Conservation (phyloP, 2,329 filamentous ascomycete species). For the Tolypocladium endophyticum region DNA sequence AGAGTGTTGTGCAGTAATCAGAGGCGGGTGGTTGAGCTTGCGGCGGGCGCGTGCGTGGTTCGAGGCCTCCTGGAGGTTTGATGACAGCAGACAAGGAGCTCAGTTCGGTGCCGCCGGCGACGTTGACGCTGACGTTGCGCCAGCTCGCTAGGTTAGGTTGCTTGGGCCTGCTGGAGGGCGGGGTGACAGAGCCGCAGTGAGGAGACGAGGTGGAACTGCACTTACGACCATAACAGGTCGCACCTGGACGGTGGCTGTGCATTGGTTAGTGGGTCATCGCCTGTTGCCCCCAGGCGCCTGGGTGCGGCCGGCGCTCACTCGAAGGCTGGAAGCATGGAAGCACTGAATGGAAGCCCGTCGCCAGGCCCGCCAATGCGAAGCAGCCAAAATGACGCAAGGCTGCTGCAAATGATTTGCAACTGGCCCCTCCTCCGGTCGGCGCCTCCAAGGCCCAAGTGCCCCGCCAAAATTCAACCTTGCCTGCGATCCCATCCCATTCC, state of each 20-base stretch:
- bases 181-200: background rate
- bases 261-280: background rate
- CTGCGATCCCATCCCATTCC: conserved; percentile 6
- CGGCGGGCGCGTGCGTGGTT: background rate
- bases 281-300: background rate
- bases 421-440: conserved; percentile 2
- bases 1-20: background rate
- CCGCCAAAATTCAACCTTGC: conserved; percentile 4
- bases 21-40: conserved; percentile 1
- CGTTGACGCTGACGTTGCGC: conserved; percentile 7
- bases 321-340: background rate
- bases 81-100: conserved; percentile 3
- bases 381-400: conserved; percentile 14
- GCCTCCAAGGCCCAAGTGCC: conserved; percentile 3
- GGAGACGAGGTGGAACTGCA: background rate
- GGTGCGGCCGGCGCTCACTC: background rate
- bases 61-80: conserved; percentile 4
- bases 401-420: background rate
- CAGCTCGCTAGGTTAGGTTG: background rate
- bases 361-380: background rate
- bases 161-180: conserved; percentile 4
- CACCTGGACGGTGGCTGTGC: background rate
- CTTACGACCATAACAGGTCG: conserved; percentile 2
- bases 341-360: background rate
- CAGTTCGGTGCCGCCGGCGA: conserved; percentile 6